Percentiles rank a stretch among this genome's conserved stretches.
These are phyloP conservation scores for Neobulgaria alba DNA, from an alignment of 2,329 filamentous ascomycete genomes.

Conservation along the genomic window DNA sequence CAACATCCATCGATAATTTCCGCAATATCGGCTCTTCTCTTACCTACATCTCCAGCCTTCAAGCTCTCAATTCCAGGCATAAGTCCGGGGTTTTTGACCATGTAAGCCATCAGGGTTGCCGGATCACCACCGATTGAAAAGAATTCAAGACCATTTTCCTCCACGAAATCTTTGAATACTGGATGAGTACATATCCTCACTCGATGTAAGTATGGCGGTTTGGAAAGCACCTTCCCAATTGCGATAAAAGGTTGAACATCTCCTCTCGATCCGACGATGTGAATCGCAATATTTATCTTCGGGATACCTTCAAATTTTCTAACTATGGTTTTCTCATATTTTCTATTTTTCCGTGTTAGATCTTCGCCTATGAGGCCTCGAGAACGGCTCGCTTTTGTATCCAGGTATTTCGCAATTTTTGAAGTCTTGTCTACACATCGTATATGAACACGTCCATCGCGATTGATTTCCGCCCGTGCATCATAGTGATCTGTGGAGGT, in stretches of 20 bases:
- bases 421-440: conserved; percentile 9
- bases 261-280: conserved; percentile 72
- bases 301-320: conserved; percentile 14
- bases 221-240: conserved; percentile 58
- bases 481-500: conserved; percentile 11
- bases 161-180: conserved; percentile 65
- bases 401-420: conserved; percentile 13
- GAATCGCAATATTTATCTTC: conserved; percentile 66
- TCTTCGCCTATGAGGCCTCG: conserved; percentile 10
- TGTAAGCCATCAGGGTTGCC: conserved; percentile 46
- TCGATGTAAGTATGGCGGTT: conserved; percentile 60
- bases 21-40: conserved; percentile 62
- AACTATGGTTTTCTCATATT: conserved; percentile 12
- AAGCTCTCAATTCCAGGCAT: conserved; percentile 73
- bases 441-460: conserved; percentile 20
- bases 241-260: conserved; percentile 74
- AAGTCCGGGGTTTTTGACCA: conserved; percentile 79
- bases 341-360: conserved; percentile 14
- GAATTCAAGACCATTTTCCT: conserved; percentile 64
- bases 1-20: conserved; percentile 74
- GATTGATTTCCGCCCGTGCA: conserved; percentile 11
- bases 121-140: conserved; percentile 73
- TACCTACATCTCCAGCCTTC: conserved; percentile 65
- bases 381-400: conserved; percentile 4
- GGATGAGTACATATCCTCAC: conserved; percentile 72